Base-by-base conservation (phyloP, 768 basidiomycete species). In the Mycena alexandri region DNA sequence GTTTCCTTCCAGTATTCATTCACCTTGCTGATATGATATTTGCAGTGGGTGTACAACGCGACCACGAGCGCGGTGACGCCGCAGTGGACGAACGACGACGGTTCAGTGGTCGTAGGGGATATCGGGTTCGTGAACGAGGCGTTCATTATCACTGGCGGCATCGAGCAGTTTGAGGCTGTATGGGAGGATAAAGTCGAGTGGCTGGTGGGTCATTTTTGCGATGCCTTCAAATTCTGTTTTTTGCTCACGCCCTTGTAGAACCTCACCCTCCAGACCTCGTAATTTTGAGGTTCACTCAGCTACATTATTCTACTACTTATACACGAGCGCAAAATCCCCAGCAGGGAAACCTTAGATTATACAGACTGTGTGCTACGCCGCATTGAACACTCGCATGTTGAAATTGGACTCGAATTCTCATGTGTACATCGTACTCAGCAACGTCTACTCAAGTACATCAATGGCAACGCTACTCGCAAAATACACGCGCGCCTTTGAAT, bases 41-140 rank as follows among this genome's bases (percentile, higher is more conserved):
- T 19, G 22, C 47, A 63, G 66, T 68, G 66, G 66, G 46, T 58
- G 12, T 55, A 42, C 47, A 47, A 68, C 24, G 13, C 61, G 7
- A 53, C 61, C 7, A 57, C 60, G 5, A 42, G 21, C 54, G 44
- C 17, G 38, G 66, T 68, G 10, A 62, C 66, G 17, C 66, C 66
- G 34, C 66, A 58, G 41, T 63, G 66, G 66, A 58, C 50, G 34
- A 68, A 68, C 29, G 53, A 56, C 33, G 65, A 61, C 47, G 65
- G 65, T 13, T 4, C 34, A 11, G 43, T 36, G 1, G 38, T 68
- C 41, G 12, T 13, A 5, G 65, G 44, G 7, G 56, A 61, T 29
- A 34, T 67, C 8, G 65, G 67, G 29, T 64, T 53, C 25, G 36
- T 47, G 11, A 6, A 63, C n/a, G 55, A 8, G 11, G 47, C 57